Evolutionary conservation across 169 alveolate genomes (phyloP).

Genomic region (Cryptosporidium meleagridis): DNA sequence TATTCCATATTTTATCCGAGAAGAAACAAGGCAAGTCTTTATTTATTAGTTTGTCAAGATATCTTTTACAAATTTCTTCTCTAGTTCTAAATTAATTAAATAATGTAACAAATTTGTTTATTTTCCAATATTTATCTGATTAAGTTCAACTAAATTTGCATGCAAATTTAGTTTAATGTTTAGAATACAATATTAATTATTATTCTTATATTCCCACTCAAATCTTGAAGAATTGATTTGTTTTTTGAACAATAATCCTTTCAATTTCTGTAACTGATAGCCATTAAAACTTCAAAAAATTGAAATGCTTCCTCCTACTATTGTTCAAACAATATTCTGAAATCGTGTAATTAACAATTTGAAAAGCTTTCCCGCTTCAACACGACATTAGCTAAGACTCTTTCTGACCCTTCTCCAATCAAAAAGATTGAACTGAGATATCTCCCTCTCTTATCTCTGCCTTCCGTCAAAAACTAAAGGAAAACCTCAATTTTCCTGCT

Average conservation of each 20-base stretch:
- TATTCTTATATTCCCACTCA: background rate
- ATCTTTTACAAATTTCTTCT: too few relatives aligned
- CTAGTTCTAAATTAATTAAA: too few relatives aligned
- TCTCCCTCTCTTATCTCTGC: background rate
- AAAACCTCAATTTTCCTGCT: background rate
- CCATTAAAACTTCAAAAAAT: background rate
- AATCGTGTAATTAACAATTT: background rate
- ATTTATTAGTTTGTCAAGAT: too few relatives aligned
- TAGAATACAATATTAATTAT: too few relatives aligned
- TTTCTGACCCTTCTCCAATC: background rate
- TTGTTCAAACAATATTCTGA: background rate
- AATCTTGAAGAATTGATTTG: too few relatives aligned
- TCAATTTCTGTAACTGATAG: background rate
- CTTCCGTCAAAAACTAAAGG: background rate
- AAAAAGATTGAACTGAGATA: background rate
- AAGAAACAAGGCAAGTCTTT: too few relatives aligned
- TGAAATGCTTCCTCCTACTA: background rate
- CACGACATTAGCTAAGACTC: slow-evolving; percentile 1
- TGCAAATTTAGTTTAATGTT: background rate
- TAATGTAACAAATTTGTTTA: too few relatives aligned
- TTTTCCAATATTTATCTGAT: too few relatives aligned
- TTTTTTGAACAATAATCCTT: too few relatives aligned
- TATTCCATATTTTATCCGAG: background rate
- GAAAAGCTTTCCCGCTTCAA: background rate
- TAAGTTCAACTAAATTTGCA: background rate